Conservation (phyloP, 2,329 filamentous ascomycete genomes). For the Bipolaris zeicola region DNA sequence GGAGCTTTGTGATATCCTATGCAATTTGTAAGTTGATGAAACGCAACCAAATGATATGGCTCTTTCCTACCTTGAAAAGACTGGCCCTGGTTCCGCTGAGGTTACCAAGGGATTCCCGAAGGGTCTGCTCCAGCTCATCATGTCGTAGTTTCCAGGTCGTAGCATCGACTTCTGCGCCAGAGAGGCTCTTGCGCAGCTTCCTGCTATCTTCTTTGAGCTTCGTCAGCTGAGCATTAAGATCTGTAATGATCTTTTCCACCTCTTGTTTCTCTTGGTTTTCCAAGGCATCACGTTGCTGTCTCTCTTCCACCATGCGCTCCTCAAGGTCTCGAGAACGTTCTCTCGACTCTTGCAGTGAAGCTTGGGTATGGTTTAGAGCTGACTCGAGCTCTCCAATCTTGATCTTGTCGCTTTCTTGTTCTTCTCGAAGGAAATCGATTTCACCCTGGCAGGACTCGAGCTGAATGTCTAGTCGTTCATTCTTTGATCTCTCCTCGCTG, state of each 20-base stretch:
- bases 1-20: conserved; percentile 82
- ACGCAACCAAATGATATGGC: conserved; percentile 1
- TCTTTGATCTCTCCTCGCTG: conserved; percentile 83
- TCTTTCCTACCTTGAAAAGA: conserved; percentile 69
- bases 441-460: conserved; percentile 91
- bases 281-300: conserved; percentile 83
- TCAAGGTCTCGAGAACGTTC: conserved; percentile 64
- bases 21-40: conserved; percentile 24
- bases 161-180: conserved; percentile 84
- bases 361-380: conserved; percentile 76
- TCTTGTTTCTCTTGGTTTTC: conserved; percentile 92
- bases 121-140: conserved; percentile 85
- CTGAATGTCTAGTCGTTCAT: conserved; percentile 84
- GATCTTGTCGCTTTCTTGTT: conserved; percentile 97
- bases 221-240: conserved; percentile 84
- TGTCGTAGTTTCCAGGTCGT: conserved; percentile 89
- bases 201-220: conserved; percentile 84
- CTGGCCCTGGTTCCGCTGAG: conserved; percentile 84
- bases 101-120: conserved; percentile 86
- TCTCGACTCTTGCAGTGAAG: conserved; percentile 80
- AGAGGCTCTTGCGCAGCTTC: conserved; percentile 80
- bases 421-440: conserved; percentile 92
- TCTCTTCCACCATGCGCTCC: conserved; percentile 76
- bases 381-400: conserved; percentile 94
- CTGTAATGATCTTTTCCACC: conserved; percentile 89